Conservation (phyloP, 2,329 filamentous ascomycete species). For the Conoideocrella luteorostrata region DNA sequence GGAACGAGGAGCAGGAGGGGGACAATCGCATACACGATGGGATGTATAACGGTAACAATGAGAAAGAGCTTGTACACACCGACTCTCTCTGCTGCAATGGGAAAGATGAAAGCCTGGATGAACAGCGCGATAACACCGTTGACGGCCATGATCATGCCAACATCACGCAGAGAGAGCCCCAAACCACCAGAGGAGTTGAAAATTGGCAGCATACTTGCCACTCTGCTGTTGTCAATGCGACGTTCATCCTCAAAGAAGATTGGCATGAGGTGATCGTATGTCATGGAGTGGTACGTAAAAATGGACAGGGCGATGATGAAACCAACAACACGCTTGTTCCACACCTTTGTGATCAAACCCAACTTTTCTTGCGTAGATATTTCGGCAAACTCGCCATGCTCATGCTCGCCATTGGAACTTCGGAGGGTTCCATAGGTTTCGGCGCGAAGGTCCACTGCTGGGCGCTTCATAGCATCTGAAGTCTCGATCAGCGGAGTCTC, state of each 20-base stretch:
- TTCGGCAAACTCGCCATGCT: slow-evolving; percentile 27
- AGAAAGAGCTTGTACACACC: slow-evolving; percentile 57
- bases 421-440: slow-evolving; percentile 74
- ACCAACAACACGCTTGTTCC: slow-evolving; percentile 60
- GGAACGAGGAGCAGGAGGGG: slow-evolving; percentile 53
- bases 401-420: slow-evolving; percentile 38
- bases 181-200: slow-evolving; percentile 57
- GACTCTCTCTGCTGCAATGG: slow-evolving; percentile 49
- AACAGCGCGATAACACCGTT: slow-evolving; percentile 54
- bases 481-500: slow-evolving; percentile 72
- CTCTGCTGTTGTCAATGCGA: slow-evolving; percentile 30
- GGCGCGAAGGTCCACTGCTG: slow-evolving; percentile 65
- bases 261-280: slow-evolving; percentile 83
- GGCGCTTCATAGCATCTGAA: slow-evolving; percentile 66
- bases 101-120: slow-evolving; percentile 55
- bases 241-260: slow-evolving; percentile 85
- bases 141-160: slow-evolving; percentile 55
- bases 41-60: slow-evolving; percentile 52
- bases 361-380: slow-evolving; percentile 27
- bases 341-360: slow-evolving; percentile 33
- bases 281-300: slow-evolving; percentile 94
- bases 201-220: slow-evolving; percentile 27
- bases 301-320: slow-evolving; percentile 78
- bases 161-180: slow-evolving; percentile 54
- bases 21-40: slow-evolving; percentile 53